Evolutionary conservation across 176 grass and related monocot genomes (phyloP).

Genomic region (Cenchrus fungigraminus): DNA sequence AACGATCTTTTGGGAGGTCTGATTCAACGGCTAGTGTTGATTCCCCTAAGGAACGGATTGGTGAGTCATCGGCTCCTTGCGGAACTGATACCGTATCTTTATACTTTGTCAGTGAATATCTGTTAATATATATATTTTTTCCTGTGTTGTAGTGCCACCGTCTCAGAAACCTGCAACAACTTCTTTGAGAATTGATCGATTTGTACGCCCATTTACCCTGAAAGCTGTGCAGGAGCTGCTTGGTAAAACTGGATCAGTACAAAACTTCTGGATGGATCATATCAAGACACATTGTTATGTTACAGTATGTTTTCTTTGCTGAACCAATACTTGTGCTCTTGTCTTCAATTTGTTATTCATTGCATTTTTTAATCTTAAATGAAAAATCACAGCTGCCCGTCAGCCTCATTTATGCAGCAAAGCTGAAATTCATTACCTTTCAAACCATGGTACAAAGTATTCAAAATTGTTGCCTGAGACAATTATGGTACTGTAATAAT

Average conservation of each 20-base stretch:
- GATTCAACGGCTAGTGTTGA: constrained; percentile 71
- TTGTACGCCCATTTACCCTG: constrained; percentile 94
- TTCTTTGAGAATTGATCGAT: constrained; percentile 89
- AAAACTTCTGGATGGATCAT: constrained; percentile 98
- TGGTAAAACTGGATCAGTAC: constrained; percentile 88
- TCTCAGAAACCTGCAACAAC: constrained; percentile 76
- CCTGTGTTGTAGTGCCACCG: constrained; percentile 66
- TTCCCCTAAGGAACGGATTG: constrained; percentile 81
- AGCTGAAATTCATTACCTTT: constrained; percentile 5
- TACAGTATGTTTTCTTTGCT: constrained; percentile 67
- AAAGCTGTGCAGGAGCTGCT: constrained; percentile 98
- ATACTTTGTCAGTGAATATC: constrained; percentile 23
- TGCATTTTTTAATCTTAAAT: background rate
- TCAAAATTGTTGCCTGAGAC: background rate
- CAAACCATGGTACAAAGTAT: background rate
- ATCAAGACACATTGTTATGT: constrained; percentile 99
- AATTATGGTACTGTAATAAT: background rate
- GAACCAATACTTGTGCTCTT: constrained; percentile 17
- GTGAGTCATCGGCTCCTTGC: constrained; percentile 46
- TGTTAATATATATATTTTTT: background rate
- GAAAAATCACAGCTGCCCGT: background rate
- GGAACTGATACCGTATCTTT: background rate
- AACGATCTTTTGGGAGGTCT: constrained; percentile 65
- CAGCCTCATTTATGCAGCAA: background rate
- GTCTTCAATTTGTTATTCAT: constrained; percentile 19